Evolutionary conservation across 2,329 filamentous ascomycete species (phyloP), one percentile per base, ranked within the genome.

Genomic region (Talaromyces sp.): DNA sequence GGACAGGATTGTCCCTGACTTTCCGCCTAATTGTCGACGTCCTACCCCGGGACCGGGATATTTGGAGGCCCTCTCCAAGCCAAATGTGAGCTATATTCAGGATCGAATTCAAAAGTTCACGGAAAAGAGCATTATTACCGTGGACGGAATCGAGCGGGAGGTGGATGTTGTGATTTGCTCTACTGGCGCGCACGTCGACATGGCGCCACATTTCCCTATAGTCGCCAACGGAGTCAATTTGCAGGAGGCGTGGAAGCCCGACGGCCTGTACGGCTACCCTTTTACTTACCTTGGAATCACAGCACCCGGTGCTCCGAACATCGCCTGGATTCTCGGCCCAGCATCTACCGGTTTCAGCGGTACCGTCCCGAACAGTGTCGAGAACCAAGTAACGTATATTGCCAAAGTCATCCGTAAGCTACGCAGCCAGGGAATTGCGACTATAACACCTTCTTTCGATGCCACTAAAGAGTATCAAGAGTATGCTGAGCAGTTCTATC

Each of bases 361-460:
- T 0, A 90, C 86, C 0, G 84, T 90, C 0, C 88, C 88, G 1
- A 85, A 89, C 68, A 83, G 81, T 63, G 81, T 88, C 25, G 89
- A 92, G 72, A 86, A 83, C 5, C 85, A 89, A 66, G 72, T 89
- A 1, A 83, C 85, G 0, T 89, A 88, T 71, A 82, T 85, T 62
- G 86, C 88, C 16, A 87, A 88, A 67, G 76, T 90, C 1, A 77
- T 92, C 0, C 85, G 88, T 54, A 92, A 92, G 68, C 79, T 86
- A 0, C 82, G 82, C 0, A 79, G 82, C 3, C 87, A 92, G 71
- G 86, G 87, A 2, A 88, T 91, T 74, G 84, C 82, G 68, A 81
- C 84, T 0, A 82, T 91, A 5, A 72, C 73, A 1, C 87, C 88
- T 0, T 83, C 81, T 0, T 79, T 80, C 54, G 76, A 78, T 33